phyloP scores from a whole-genome alignment of 1,139 yeast species.

The Suhomyces kunorum region DNA sequence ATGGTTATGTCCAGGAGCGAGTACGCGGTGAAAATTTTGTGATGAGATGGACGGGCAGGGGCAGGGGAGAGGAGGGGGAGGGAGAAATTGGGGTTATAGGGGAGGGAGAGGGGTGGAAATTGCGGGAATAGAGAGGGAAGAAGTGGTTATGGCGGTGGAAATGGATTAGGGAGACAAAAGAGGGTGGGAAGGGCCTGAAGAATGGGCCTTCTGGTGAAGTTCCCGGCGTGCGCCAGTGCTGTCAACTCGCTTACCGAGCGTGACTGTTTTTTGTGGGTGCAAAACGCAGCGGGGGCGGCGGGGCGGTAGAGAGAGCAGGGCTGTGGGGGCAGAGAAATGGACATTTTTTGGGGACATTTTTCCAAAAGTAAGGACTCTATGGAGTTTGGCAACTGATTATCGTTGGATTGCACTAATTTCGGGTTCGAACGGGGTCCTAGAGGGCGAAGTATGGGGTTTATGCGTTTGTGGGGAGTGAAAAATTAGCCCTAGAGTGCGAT shows the following conservation, averaged over 20 bases:
- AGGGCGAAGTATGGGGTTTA: background rate
- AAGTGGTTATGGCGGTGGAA: background rate
- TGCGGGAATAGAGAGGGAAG: background rate
- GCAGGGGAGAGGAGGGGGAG: background rate
- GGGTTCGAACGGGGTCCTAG: background rate
- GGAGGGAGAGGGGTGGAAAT: no score
- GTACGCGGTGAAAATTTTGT: constrained; percentile 16
- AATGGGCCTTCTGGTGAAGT: no score
- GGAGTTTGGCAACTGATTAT: no score
- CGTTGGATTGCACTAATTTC: background rate
- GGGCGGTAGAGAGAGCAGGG: no score
- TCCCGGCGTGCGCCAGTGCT: background rate
- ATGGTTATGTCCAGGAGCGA: constrained; percentile 9
- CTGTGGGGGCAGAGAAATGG: background rate
- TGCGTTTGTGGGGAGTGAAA: no score
- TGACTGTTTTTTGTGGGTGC: constrained; percentile 10
- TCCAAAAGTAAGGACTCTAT: no score
- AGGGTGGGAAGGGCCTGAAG: background rate
- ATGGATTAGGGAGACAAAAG: background rate
- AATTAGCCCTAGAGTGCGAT: background rate
- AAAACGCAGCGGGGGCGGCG: background rate
- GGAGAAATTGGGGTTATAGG: no score
- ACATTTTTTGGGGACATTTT: no score
- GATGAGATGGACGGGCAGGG: constrained; percentile 12
- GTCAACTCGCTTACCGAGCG: constrained; percentile 6